Evolutionary conservation across 352 stramenopile species (phyloP), one percentile per base, ranked within the genome.

Genomic region (Globisporangium cystogenes): DNA sequence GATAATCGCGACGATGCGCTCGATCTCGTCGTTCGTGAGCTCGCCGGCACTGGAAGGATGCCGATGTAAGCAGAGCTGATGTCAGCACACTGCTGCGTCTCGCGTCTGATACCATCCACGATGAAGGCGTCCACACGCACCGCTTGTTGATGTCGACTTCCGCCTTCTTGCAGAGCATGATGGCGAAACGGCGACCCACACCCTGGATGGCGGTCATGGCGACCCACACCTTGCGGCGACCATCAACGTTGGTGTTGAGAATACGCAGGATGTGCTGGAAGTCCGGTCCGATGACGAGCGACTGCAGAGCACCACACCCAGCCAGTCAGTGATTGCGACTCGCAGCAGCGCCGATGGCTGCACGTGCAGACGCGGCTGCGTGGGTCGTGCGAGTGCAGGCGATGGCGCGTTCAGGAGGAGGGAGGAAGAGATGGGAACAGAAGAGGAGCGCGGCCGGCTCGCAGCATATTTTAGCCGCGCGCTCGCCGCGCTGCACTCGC

Each of bases 221-320:
- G 65, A 91, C 70, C 82, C 80, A 91, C 51, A 84, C 75, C 76
- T 93, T 99, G 68, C 96, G 88, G 80, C 97, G 96, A 86, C 97
- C 97, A 86, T 99, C 96, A 77, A 99, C 96, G 89, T 99, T 99
- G 64, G 97, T 99, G 86, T 99, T 99, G 68, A 99, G 96, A 82
- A 99, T 98, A 99, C 97, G 97, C 68, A 99, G 91, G 88, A 99
- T 99, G 90, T 99, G 96, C 81, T 99, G 96, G 83, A 99, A 99
- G 76, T 99, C 97, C 71, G 84, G 89, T 69, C 90, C 87, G 72
- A 93, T 91, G 68, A 93, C 82, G 80, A 93, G 82, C 75, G 82
- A 93, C 82, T 93, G 59, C 36, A 45, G 21, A 36, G 56, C 29
- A 64, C 48, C 27, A 43, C 31, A 37, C 40, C 18, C 11, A n/a